A percentile compares a stretch with the other conserved stretches of the same genome.
phyloP scores from a whole-genome alignment of 208 protist genomes.

The Acanthamoeba triangularis region DNA sequence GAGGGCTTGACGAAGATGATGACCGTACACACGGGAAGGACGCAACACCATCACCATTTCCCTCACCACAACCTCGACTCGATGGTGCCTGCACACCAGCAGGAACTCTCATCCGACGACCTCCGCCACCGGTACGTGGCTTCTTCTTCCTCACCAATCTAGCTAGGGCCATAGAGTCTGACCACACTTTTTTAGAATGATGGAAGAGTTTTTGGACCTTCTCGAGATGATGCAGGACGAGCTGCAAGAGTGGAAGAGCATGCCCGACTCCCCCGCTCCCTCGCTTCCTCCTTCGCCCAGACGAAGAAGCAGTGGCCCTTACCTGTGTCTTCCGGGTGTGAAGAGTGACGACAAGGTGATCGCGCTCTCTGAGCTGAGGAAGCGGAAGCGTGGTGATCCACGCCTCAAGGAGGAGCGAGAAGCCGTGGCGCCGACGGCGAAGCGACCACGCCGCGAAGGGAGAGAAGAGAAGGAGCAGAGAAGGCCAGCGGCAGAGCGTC shows the following conservation, averaged over 20 bases:
- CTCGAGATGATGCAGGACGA: background rate
- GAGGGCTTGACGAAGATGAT: background rate
- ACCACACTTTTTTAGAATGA: background rate
- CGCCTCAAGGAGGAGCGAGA: no score
- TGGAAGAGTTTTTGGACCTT: slow-evolving; percentile 35
- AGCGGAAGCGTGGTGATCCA: background rate
- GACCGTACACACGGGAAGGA: background rate
- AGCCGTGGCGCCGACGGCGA: background rate
- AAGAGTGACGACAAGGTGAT: no score
- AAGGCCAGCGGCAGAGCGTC: slow-evolving; percentile 33
- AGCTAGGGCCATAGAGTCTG: background rate
- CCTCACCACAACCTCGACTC: background rate
- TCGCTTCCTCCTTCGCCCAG: background rate
- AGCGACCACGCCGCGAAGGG: background rate
- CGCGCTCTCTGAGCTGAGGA: background rate
- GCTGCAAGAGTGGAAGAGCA: background rate
- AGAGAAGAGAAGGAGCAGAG: background rate
- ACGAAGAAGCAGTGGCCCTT: no score
- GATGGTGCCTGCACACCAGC: background rate
- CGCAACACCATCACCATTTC: background rate
- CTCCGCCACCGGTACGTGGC: background rate
- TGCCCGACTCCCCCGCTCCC: background rate
- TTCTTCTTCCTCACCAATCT: background rate
- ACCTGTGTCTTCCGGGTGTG: no score
- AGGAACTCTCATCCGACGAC: background rate